Conservation (phyloP, 176 grass and related monocot genomes). For the Avena insularis region DNA sequence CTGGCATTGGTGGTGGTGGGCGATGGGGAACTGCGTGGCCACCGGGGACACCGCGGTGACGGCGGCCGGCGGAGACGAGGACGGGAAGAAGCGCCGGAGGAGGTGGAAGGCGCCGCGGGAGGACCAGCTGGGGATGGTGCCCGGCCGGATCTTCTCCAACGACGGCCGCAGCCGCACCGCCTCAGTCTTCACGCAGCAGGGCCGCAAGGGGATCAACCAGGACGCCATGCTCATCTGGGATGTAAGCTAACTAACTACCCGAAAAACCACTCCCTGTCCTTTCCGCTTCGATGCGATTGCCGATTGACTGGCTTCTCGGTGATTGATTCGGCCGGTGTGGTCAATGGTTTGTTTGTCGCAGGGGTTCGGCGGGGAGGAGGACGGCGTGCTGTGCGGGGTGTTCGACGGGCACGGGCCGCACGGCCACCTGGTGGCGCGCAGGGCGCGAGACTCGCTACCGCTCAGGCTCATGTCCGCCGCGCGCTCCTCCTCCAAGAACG, state of each 20-base stretch:
- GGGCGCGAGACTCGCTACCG: conserved; percentile 79
- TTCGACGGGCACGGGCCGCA: conserved; percentile 97
- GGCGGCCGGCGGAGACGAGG: conserved; percentile 27
- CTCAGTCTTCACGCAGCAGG: conserved; percentile 91
- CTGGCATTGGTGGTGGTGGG: conserved; percentile 35
- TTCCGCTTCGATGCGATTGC: neutral
- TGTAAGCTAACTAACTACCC: conserved; percentile 52
- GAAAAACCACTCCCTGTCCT: neutral
- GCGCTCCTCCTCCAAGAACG: conserved; percentile 45
- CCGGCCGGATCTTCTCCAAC: conserved; percentile 95
- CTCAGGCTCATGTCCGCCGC: conserved; percentile 77
- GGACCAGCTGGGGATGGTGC: conserved; percentile 70
- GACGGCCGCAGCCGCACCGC: conserved; percentile 71
- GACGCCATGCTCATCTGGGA: conserved; percentile 99
- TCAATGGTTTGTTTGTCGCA: conserved; percentile 36
- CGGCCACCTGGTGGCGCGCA: conserved; percentile 85
- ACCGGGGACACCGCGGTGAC: conserved; percentile 43
- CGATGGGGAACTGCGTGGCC: conserved; percentile 72
- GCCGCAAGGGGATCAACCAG: conserved; percentile 96
- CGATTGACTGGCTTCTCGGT: neutral
- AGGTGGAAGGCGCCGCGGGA: conserved; percentile 71
- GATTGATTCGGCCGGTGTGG: neutral
- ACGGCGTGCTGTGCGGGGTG: conserved; percentile 84
- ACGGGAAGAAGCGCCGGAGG: conserved; percentile 36
- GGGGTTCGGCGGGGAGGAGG: conserved; percentile 67